Conservation (phyloP, 129 eudicot species). For the Saussurea involucrata region DNA sequence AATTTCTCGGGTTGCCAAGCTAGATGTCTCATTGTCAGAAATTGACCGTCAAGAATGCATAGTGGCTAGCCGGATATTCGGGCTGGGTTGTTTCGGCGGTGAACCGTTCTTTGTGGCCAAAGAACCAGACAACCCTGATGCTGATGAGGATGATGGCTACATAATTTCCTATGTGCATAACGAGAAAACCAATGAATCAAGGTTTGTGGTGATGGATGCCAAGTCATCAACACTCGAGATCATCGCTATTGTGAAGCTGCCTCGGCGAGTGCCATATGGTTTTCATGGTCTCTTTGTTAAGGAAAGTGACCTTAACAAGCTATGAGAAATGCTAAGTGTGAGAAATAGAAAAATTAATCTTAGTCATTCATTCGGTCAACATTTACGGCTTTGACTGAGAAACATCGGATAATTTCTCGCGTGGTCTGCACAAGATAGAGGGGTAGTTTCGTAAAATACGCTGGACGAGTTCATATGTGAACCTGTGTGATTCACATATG, state of each 20-base stretch:
- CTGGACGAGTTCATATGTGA: no score
- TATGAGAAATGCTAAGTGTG: constrained; percentile 28
- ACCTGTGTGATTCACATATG: no score
- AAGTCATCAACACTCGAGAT: constrained; percentile 55
- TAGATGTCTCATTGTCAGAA: constrained; percentile 42
- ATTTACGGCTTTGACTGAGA: no score
- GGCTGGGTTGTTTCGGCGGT: constrained; percentile 67
- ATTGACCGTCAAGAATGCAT: constrained; percentile 53
- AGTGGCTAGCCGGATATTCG: constrained; percentile 60
- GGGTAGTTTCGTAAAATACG: no score
- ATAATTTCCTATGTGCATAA: constrained; percentile 58
- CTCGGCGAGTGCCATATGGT: constrained; percentile 74
- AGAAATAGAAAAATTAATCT: no score
- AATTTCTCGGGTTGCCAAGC: constrained; percentile 48
- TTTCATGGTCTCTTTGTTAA: constrained; percentile 72
- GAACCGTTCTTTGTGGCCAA: constrained; percentile 75
- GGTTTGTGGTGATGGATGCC: constrained; percentile 83
- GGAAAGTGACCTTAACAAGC: constrained; percentile 46
- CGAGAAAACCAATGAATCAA: constrained; percentile 58
- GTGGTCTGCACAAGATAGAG: no score
- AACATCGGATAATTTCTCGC: no score
- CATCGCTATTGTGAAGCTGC: constrained; percentile 58
- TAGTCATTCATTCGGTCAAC: no score
- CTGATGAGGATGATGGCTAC: constrained; percentile 79
- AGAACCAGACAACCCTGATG: constrained; percentile 41